Percentiles rank a stretch among this genome's conserved stretches.
Evolutionary conservation across 2,329 filamentous ascomycete species (phyloP).

Genomic region (Cercospora citrullina): DNA sequence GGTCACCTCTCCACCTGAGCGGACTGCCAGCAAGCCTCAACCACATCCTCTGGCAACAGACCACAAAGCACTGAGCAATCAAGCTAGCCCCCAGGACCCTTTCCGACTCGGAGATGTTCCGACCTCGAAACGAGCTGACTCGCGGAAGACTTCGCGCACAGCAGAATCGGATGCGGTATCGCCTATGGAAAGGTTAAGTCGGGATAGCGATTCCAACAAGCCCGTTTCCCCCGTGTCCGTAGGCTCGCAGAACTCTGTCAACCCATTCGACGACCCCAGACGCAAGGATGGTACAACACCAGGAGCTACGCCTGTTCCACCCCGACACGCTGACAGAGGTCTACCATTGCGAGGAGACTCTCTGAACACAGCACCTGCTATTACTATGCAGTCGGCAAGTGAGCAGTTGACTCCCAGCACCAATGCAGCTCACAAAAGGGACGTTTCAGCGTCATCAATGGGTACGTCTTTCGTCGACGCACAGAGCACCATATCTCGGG

Average conservation of each 20-base stretch:
- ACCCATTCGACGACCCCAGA: slow-evolving; percentile 43
- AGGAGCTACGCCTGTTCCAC: slow-evolving; percentile 38
- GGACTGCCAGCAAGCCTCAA: slow-evolving; percentile 28
- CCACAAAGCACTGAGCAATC: slow-evolving; percentile 31
- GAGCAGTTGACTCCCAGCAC: slow-evolving; percentile 45
- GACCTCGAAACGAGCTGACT: slow-evolving; percentile 55
- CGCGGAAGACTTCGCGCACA: slow-evolving; percentile 49
- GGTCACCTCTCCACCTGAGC: slow-evolving; percentile 13
- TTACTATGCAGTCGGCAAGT: slow-evolving; percentile 31
- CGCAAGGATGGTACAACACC: slow-evolving; percentile 33
- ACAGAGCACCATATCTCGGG: slow-evolving; percentile 34
- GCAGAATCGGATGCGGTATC: slow-evolving; percentile 46
- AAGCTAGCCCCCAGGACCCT: slow-evolving; percentile 35
- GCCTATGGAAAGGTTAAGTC: slow-evolving; percentile 35
- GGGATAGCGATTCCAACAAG: slow-evolving; percentile 38
- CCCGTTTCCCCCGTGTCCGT: slow-evolving; percentile 40
- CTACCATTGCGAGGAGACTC: slow-evolving; percentile 62
- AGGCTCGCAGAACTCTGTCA: slow-evolving; percentile 41
- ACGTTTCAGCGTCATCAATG: slow-evolving; percentile 41
- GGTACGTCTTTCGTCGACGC: slow-evolving; percentile 42
- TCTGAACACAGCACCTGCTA: slow-evolving; percentile 45
- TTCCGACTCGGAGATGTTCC: slow-evolving; percentile 83
- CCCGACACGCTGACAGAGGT: slow-evolving; percentile 43
- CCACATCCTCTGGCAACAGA: slow-evolving; percentile 33
- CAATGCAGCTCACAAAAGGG: slow-evolving; percentile 43